These are phyloP conservation scores for Beta vulgaris DNA, from an alignment of 148 eudicot genomes.

Conservation along the genomic window DNA sequence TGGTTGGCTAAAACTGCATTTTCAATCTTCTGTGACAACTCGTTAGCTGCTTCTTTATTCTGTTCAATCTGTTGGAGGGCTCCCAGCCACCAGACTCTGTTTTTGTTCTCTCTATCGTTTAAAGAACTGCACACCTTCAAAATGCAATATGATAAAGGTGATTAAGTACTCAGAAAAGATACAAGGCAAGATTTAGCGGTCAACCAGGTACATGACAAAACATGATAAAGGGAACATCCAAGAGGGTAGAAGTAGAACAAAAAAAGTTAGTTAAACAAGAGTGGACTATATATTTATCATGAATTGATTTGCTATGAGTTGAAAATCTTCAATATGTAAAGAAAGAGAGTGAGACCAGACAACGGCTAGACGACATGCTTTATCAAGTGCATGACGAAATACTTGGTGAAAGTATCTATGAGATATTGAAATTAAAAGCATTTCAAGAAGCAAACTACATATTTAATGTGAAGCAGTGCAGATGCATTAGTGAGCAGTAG, in stretches of 20 bases:
- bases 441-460: not conserved
- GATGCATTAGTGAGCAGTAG: not conserved
- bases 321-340: not conserved
- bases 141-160: constrained; percentile 16
- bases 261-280: not conserved
- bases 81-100: constrained; percentile 77
- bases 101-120: constrained; percentile 38
- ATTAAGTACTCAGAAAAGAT: not conserved
- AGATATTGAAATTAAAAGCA: not conserved
- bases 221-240: not conserved
- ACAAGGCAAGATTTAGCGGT: not conserved
- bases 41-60: constrained; percentile 49
- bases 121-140: constrained; percentile 54
- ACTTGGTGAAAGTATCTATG: not conserved
- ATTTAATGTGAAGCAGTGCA: not conserved
- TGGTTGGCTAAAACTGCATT: constrained; percentile 63
- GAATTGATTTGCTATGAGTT: not conserved
- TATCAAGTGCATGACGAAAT: not conserved
- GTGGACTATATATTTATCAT: not conserved
- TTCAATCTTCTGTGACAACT: constrained; percentile 63
- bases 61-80: constrained; percentile 66
- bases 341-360: not conserved
- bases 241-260: too few relatives aligned
- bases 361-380: not conserved
- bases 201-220: not conserved